Conservation (phyloP, 441 rosid genomes). For the Pelargonium cotyledonis region DNA sequence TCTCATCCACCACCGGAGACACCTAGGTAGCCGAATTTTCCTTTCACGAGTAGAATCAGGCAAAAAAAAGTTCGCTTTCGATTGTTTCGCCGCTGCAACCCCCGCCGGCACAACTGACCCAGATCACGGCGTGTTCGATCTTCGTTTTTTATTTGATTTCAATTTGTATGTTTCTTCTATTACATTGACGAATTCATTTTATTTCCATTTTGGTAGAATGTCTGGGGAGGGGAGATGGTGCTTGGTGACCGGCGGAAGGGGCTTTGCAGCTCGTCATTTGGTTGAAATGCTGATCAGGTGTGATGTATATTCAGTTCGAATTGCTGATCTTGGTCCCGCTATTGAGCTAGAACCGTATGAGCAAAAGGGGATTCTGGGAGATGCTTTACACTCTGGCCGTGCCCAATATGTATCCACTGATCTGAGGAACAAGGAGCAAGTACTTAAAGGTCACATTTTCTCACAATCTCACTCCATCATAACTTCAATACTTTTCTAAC, state of each 20-base stretch:
- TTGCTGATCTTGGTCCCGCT: constrained; percentile 59
- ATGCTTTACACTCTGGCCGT: constrained; percentile 58
- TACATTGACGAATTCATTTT: no score
- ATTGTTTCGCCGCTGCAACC: no score
- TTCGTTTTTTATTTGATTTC: no score
- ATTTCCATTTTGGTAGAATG: background rate
- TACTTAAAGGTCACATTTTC: constrained; percentile 30
- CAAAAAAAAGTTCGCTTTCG: no score
- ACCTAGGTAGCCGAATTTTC: no score
- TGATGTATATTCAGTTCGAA: constrained; percentile 46
- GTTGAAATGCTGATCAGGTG: constrained; percentile 64
- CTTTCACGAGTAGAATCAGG: no score
- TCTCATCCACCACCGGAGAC: no score
- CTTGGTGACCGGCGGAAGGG: constrained; percentile 80
- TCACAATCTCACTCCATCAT: no score
- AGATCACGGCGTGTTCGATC: no score
- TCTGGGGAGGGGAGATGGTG: constrained; percentile 51
- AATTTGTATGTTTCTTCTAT: no score
- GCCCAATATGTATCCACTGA: constrained; percentile 52
- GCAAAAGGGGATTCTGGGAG: constrained; percentile 53
- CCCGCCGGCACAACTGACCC: no score
- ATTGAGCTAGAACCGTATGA: constrained; percentile 55
- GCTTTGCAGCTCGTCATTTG: constrained; percentile 73
- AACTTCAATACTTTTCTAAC: no score
- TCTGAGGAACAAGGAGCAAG: constrained; percentile 72